Evolutionary conservation across 2,329 filamentous ascomycete genomes (phyloP), one percentile per base, ranked within the genome.

Genomic region (Podosphaera xanthii): DNA sequence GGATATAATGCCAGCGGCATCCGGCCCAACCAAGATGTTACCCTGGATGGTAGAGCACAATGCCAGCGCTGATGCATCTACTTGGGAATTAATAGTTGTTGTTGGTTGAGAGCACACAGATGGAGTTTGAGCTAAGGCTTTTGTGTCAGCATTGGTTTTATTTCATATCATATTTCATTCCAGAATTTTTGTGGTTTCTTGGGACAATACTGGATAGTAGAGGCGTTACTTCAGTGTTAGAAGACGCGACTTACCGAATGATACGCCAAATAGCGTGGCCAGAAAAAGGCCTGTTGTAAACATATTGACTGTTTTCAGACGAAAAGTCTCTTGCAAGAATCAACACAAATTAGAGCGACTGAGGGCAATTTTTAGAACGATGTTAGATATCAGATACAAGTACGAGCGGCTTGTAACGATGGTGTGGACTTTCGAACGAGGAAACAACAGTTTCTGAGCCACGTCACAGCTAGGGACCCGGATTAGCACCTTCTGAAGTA

Each of bases 1-100:
- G 59, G 74, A 71, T 64, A 95, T 67, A 14, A 46, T 48, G 52
- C 64, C 67, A 30, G 60, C 14, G 30, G 65, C 68, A 36, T 14
- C 22, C 53, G 71, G 59, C 3, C 68, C 67, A 2, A 72, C 65
- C 14, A 73, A 61, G 9, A 71, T 63, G 36, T 66, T 68, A 40
- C 67, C 67, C 34, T 62, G 60, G 59, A 69, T 63, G 38, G 67
- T 68, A n/a, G 63, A 59, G 62, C 69, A 70, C 59, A 33, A 38
- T 14, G 64, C 59, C 31, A 68, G 60, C 9, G 59, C 60, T 38
- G 64, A 63, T 36, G 65, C 67, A 65, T 70, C 68, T 30, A 66
- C 67, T 58, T 62, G 60, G 44, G 63, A 65, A 62, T 63, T 64
- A 62, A 70, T 63, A 55, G 68, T 69, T n/a, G 64, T 64, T 3